phyloP scores from a whole-genome alignment of 2,329 filamentous ascomycete genomes.

The Monilinia vaccinii-corymbosi region DNA sequence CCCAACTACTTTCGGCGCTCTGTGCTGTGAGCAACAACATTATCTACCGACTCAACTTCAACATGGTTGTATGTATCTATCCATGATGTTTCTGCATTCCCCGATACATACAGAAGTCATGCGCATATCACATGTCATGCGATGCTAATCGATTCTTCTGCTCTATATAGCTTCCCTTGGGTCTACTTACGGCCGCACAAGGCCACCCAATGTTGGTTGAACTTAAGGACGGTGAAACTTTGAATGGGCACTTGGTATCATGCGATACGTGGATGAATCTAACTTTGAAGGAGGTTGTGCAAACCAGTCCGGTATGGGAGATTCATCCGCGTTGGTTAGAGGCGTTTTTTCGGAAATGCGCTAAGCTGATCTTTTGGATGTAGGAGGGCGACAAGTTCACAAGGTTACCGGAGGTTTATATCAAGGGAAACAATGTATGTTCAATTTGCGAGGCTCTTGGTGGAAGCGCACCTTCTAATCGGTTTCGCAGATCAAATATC shows the following conservation, averaged over 20 bases:
- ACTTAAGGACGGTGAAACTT: constrained; percentile 93
- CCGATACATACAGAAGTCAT: not conserved
- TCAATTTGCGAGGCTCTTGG: not conserved
- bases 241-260: constrained; percentile 90
- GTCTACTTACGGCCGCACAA: constrained; percentile 88
- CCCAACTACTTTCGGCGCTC: too few species aligned
- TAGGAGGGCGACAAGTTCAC: constrained; percentile 91
- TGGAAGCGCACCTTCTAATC: constrained; percentile 4
- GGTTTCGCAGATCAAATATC: constrained; percentile 75
- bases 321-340: not conserved
- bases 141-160: not conserved
- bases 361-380: constrained; percentile 9
- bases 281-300: constrained; percentile 91
- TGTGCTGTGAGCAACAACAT: not conserved
- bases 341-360: not conserved
- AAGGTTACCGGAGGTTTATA: constrained; percentile 85
- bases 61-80: constrained; percentile 5
- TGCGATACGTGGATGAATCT: constrained; percentile 99
- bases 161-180: constrained; percentile 51
- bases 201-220: constrained; percentile 97
- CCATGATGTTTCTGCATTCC: too few species aligned
- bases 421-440: constrained; percentile 88
- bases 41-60: not conserved
- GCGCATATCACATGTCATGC: not conserved
- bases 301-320: constrained; percentile 67